These are phyloP conservation scores for Xylaria sp. DNA, from an alignment of 2,329 filamentous ascomycete genomes.

Conservation along the genomic window DNA sequence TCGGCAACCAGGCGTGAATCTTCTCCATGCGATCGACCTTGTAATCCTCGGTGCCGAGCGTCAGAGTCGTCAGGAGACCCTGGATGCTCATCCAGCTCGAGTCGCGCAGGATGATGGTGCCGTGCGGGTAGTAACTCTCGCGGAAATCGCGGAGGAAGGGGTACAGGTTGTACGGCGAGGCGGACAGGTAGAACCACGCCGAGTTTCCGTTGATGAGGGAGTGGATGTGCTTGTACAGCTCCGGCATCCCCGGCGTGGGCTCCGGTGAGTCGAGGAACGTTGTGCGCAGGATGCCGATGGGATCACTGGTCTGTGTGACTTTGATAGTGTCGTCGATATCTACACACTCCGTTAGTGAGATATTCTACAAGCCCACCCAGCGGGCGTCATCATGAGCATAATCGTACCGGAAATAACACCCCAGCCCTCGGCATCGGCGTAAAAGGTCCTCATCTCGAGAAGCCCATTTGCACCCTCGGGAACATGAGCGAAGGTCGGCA, in stretches of 20 bases:
- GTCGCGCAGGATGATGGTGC: slow-evolving; percentile 86
- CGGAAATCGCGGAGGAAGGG: slow-evolving; percentile 84
- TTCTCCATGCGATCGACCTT: slow-evolving; percentile 84
- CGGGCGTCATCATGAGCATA: slow-evolving; percentile 26
- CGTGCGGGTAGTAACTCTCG: slow-evolving; percentile 75
- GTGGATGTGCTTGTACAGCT: slow-evolving; percentile 78
- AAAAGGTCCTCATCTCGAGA: slow-evolving; percentile 75
- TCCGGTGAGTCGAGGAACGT: slow-evolving; percentile 83
- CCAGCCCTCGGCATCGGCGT: slow-evolving; percentile 83
- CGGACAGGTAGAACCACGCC: slow-evolving; percentile 92
- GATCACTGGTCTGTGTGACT: slow-evolving; percentile 82
- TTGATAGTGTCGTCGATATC: slow-evolving; percentile 98
- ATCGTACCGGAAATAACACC: slow-evolving; percentile 76
- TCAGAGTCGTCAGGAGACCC: slow-evolving; percentile 82
- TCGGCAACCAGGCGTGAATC: slow-evolving; percentile 82
- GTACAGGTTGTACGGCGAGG: slow-evolving; percentile 94
- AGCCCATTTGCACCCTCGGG: slow-evolving; percentile 65
- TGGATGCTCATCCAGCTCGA: slow-evolving; percentile 86
- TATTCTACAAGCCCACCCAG: neutral
- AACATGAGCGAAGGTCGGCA: slow-evolving; percentile 62
- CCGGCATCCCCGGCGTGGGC: slow-evolving; percentile 83
- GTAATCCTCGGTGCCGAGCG: slow-evolving; percentile 84
- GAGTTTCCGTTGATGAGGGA: slow-evolving; percentile 65
- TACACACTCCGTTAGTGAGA: slow-evolving; percentile 46
- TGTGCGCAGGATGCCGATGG: slow-evolving; percentile 81